Conservation (phyloP, 257 asterid species). For the Ajuga chamaepitys region DNA sequence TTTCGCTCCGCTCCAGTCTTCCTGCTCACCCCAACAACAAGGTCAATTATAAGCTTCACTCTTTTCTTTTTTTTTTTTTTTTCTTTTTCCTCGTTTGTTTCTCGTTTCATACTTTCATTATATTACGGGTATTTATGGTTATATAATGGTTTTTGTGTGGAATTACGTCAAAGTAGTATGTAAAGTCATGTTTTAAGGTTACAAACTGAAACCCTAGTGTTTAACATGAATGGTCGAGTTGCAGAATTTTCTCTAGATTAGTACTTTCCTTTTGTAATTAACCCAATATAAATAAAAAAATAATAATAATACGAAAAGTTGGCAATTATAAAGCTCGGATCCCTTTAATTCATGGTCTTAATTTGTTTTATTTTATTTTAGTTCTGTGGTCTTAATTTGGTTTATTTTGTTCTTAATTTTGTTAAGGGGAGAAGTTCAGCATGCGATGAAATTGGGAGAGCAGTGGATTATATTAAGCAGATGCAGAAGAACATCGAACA, state of each 20-base stretch:
- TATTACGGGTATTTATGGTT: no score
- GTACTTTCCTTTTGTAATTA: no score
- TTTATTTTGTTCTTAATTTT: not conserved
- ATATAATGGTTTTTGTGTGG: no score
- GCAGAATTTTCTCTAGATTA: not conserved
- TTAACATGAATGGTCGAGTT: no score
- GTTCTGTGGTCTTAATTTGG: not conserved
- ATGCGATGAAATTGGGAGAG: slow-evolving; percentile 45
- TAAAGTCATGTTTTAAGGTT: not conserved
- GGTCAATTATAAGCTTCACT: not conserved
- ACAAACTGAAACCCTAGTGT: not conserved
- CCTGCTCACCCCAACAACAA: slow-evolving; percentile 30
- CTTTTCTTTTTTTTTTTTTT: not conserved
- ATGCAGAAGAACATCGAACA: slow-evolving; percentile 19
- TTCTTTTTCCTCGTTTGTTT: no score
- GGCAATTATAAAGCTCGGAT: not conserved
- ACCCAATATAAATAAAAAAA: no score
- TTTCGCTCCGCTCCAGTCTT: slow-evolving; percentile 39
- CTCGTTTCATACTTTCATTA: no score
- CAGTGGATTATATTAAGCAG: slow-evolving; percentile 32
- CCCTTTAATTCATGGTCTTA: not conserved
- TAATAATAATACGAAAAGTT: not conserved
- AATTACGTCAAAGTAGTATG: not conserved
- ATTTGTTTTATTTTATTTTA: no score
- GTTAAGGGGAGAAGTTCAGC: slow-evolving; percentile 48